Base-by-base conservation (phyloP, 2,329 filamentous ascomycete genomes). In the Didymella arachidicola region DNA sequence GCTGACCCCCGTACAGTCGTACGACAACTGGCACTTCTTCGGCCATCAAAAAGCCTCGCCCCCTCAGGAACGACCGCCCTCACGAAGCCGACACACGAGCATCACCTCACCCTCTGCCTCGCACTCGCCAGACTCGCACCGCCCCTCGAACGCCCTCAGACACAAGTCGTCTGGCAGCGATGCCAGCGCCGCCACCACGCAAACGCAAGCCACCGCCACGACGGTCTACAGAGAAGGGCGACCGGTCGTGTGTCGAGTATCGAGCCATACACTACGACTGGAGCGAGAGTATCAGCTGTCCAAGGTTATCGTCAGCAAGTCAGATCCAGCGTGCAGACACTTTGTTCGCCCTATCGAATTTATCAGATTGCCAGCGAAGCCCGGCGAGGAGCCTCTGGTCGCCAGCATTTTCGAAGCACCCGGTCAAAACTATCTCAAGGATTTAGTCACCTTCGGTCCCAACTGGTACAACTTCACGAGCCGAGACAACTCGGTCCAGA, bases 281-380 rank as follows among this genome's bases (percentile, higher is more conserved):
- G 93, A 98, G 80, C 84, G 93, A 61, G 89, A 94, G 57, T 97
- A 90, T 71, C 91, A 96, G 68, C 90, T 95, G 65, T 87, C 89
- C 71, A 92, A 90, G 77, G 86, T 83, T 59, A 82, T 97, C 47
- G 87, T 88, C 38, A 82, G 85, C 54, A 87, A 87, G 14, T 88
- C 87, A 26, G 92, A 96, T 72, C 89, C 89, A 0, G 80, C 88
- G 22, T 89, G 87, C 61, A 83, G 87, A 55, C 91, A 96, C 73
- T 93, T 95, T 59, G 86, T 92, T 38, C 89, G 87, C 58, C 92
- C 93, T 1, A 81, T 98, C 54, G 92, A 97, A 63, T 84, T 96
- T 41, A 82, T 94, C 55, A 85, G 90, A 27, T 79, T 97, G 7
- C 84, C 87, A 6, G 83, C 86, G 0, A 84, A 88, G 44, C 84